These are phyloP conservation scores for Prunus mira DNA, from an alignment of 306 rosid species.

Conservation along the genomic window DNA sequence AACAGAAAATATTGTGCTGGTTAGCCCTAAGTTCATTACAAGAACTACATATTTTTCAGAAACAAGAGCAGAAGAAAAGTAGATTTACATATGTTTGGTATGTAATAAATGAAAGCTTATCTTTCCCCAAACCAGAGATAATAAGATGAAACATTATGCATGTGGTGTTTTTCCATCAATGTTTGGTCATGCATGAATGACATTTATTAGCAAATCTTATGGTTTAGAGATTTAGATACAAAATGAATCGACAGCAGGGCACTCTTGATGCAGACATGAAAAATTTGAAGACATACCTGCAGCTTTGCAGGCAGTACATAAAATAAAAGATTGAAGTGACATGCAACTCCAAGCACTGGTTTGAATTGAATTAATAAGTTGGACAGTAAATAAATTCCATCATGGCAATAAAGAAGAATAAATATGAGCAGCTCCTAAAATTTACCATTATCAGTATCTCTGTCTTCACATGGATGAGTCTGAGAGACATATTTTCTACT, in stretches of 20 bases:
- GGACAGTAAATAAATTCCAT: neutral
- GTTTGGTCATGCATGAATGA: conserved; percentile 5
- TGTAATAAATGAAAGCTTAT: neutral
- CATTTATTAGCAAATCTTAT: conserved; percentile 15
- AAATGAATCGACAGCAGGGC: conserved; percentile 6
- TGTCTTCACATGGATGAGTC: neutral
- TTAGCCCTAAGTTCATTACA: too few relatives aligned
- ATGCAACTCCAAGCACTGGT: neutral
- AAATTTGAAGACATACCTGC: conserved; percentile 4
- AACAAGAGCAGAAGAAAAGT: too few relatives aligned
- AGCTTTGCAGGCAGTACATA: neutral
- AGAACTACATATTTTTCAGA: too few relatives aligned
- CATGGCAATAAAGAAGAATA: neutral
- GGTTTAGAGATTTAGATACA: neutral
- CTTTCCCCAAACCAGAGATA: conserved; percentile 1
- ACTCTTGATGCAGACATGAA: neutral
- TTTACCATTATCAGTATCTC: neutral
- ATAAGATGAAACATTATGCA: conserved; percentile 8
- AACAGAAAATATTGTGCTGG: too few relatives aligned
- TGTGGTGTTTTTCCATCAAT: conserved; percentile 18
- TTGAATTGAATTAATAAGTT: neutral
- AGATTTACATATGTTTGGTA: neutral
- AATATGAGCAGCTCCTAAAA: neutral
- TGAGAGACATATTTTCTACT: neutral
- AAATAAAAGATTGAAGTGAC: neutral